Base-by-base conservation (phyloP, 2,329 filamentous ascomycete species). In the Trichophyton rubrum region DNA sequence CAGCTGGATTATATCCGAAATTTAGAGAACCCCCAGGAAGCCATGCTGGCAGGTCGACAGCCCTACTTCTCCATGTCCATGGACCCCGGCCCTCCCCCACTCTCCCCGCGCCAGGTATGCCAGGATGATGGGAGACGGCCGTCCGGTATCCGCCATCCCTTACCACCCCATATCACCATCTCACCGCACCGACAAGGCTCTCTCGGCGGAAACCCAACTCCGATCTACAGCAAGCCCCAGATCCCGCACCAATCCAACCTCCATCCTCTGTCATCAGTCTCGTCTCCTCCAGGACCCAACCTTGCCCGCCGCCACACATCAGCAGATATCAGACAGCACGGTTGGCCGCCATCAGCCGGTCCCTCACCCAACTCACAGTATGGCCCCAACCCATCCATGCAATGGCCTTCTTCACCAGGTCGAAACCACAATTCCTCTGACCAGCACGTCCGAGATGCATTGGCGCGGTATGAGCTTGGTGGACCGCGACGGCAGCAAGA, bases 261-360 rank as follows among this genome's bases (percentile, higher is more conserved):
- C 30, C 82, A 84, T 69, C 82, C 82, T 17, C 74, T 83, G 40
- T 78, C 81, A n/a, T 78, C 76, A 59, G 78, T 78, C 61, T 74
- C 77, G 20, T 82, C 82, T 41, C 80, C 82, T 24, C 80, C 82
- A n/a, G 73, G 72, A 0, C 82, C 84, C 61, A 90, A 85, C 67
- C 79, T 96, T 55, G 83, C 85, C 51, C 85, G 92, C 64, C 84
- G 92, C 63, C 93, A 99, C 74, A 99, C 93, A 1, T 92, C 91
- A 43, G 93, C 93, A 62, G 93, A 99, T 71, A 97, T 99, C 67
- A 86, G 93, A 59, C 87, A 91, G 67, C 87, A 90, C 70, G 89
- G 87, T 41, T 92, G 88, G 85, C 86, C 79, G 79, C 49, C 58
- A 24, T 59, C 62, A 6, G 71, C 75, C 17, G 70, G 63, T 61